Conservation (phyloP, 306 rosid genomes). For the Herpetospermum pedunculosum region DNA sequence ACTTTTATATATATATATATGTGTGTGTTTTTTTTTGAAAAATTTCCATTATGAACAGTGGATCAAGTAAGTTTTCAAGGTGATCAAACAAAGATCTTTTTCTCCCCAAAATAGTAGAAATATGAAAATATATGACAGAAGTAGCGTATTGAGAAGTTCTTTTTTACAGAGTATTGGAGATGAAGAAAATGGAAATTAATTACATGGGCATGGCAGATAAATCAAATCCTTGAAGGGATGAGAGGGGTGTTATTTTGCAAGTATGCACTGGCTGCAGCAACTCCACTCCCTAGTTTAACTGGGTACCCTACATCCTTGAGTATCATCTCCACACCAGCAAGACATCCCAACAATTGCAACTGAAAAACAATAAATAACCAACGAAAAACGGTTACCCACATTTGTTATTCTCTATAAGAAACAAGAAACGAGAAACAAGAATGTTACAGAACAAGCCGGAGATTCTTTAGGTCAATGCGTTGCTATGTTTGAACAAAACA, state of each 20-base stretch:
- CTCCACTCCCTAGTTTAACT: slow-evolving; percentile 86
- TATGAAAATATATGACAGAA: background rate
- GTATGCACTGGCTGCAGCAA: slow-evolving; percentile 85
- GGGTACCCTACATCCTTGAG: slow-evolving; percentile 93
- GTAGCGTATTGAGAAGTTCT: slow-evolving; percentile 19
- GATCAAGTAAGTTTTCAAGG: background rate
- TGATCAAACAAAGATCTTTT: background rate
- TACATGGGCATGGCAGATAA: slow-evolving; percentile 1
- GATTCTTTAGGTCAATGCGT: background rate
- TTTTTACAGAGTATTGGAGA: slow-evolving; percentile 20
- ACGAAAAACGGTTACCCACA: too few species aligned
- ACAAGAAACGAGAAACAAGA: background rate
- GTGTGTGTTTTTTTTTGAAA: too few species aligned
- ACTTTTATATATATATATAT: too few species aligned
- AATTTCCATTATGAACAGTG: background rate
- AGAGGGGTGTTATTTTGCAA: slow-evolving; percentile 68
- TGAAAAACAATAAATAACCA: slow-evolving; percentile 14
- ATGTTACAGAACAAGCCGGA: background rate
- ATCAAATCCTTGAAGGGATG: slow-evolving; percentile 82
- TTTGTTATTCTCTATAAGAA: too few species aligned
- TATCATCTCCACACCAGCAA: slow-evolving; percentile 98
- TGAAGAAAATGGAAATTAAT: slow-evolving; percentile 16
- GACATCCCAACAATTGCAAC: slow-evolving; percentile 94
- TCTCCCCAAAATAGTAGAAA: background rate
- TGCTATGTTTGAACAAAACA: background rate